Base-by-base conservation (phyloP, 805 yeast species). In the Yarrowia sp. region DNA sequence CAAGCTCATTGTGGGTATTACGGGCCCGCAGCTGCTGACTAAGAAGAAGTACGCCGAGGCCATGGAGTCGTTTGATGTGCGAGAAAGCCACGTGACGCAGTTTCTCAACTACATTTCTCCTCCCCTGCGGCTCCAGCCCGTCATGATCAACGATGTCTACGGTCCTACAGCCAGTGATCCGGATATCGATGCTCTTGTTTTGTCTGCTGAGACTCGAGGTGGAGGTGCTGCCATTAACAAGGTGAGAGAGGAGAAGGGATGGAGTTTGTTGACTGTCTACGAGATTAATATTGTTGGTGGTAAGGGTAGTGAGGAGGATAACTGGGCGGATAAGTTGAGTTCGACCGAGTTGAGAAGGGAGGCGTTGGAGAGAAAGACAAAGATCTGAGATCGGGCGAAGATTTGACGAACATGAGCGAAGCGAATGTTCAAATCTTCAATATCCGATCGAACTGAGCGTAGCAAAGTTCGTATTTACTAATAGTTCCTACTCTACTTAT, bases 141-240 rank as follows among this genome's bases (percentile, higher is more conserved):
- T 81, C 60, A 84, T 87, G 68, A 86, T 95, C 51, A 82, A 86
- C 66, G 98, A 95, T 73, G 82, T 92, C 0, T 92, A 96, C 76
- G 99, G 99, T 0, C 99, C 98, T 4, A 92, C 99, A 0, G 96
- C 91, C 0, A 80, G 82, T 11, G 80, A 88, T 1, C 80, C 81
- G 13, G 86, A 85, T 57, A 90, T 95, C 43, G 89, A 92, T 69
- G 88, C 92, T 0, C 79, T 95, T 44, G 86, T 93, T 0, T 85
- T 95, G 3, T 90, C 96, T 68, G 80, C 84, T 48, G 99, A 95
- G 71, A 88, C 98, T 0, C 75, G 80, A 0, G 73, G 80, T 9
- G 98, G 98, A 1, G 98, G 90, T 0, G 82, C 77, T 0, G 79
- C 79, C 65, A 87, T 95, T 48, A 95, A 96, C 71, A 77, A 83